Base-by-base conservation (phyloP, 768 basidiomycete species). In the Antrodiella citrinella region DNA sequence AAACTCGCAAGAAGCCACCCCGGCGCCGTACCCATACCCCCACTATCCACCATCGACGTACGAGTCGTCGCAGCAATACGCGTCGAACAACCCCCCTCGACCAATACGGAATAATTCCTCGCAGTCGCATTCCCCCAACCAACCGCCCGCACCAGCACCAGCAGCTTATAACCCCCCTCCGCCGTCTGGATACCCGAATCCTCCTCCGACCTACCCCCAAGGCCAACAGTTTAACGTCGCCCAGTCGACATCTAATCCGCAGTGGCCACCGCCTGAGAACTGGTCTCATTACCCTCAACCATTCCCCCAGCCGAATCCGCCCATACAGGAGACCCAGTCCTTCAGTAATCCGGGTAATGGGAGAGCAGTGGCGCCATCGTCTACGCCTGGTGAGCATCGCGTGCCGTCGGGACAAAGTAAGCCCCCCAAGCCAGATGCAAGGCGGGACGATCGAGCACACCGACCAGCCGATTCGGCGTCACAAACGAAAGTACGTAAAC, bases 1-100 rank as follows among this genome's bases (percentile, higher is more conserved):
- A 48, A 66, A 72, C 51, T 68, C 74, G 47, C 72, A 69, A 18
- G 69, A 69, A 26, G 7, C 41, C 9, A 62, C 67, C 30, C 69
- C 69, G 49, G 57, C 65, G 25, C 65, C 69, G 51, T 83, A 84
- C 61, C 76, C 76, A 54, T 81, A 80, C 61, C 44, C 73, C 24
- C 62, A 71, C 49, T 75, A 77, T 51, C 45, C 66, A 40, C 25
- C 60, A 39, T 51, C 61, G 53, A 35, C 30, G 30, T 52, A 65
- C 61, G 22, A 56, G 19, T 67, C 67, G 51, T 61, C 61, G 26
- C 50, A 56, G n/a, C 62, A 64, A 45, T 64, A 57, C 48, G 51
- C 65, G 45, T 65, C 62, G 48, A 53, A 50, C 51, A 51, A 56
- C 22, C 45, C 59, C 9, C 60, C 58, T 12, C 54, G 59, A 9